Base-by-base conservation (phyloP, 345 rosid genomes). In the Acer saccharum region DNA sequence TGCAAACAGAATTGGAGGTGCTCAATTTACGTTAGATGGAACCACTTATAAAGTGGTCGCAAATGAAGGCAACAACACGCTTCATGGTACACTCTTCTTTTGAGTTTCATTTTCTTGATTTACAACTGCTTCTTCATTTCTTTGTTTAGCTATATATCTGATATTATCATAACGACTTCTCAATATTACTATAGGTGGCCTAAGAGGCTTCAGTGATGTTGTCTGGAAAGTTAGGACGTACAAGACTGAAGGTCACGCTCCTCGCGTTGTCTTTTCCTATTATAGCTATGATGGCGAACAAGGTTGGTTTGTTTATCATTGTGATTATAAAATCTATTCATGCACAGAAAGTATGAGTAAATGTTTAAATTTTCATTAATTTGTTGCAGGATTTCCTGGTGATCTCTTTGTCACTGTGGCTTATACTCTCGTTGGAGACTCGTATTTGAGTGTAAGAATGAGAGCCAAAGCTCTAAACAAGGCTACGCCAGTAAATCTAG, bases 401-500 rank as follows among this genome's bases (percentile, higher is more conserved):
- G 87, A 82, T 65, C 81, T 95, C 4, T 55, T 10, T 14, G 93
- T 84, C 9, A 78, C 76, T 0, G 92, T 91, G 64, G 55, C 78
- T 17, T 94, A 92, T 79, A 84, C 67, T 25, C 84, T 93, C 66
- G 48, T 62, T 25, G 81, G 80, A 27, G 69, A 86, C 16, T 82
- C 84, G 78, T 69, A 72, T 54, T 23, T 94, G 78, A 76, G 83
- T 61, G 88, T 96, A 54, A 81, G 44, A 68, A 94, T 96, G 99
- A 88, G 87, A 75, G 99, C 90, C 68, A 90, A 84, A 75, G 89
- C 97, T 25, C 74, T 86, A 35, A 86, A 86, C 81, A 92, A 88
- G 86, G 84, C 95, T 17, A 96, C 98, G 13, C 97, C 98, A 0
- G 93, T 94, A 48, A 93, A 91, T 76, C 87, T 96, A 46, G 98